Base-by-base conservation (phyloP, 2,329 filamentous ascomycete genomes). In the Xylaria sp. region DNA sequence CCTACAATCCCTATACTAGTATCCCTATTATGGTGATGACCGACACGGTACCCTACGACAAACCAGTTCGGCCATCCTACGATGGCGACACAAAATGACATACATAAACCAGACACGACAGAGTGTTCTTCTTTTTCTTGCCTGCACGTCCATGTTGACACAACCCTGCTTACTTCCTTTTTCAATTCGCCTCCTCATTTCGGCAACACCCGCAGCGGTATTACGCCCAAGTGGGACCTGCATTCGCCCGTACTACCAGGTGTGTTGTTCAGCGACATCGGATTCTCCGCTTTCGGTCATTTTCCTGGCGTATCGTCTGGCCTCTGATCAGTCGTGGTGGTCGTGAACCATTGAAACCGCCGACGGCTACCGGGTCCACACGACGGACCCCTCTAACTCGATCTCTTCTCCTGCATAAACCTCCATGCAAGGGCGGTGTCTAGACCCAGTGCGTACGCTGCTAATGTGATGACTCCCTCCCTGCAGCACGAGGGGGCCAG, bases 371-470 rank as follows among this genome's bases (percentile, higher is more conserved):
- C 63, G 62, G 59, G 62, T 67, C 65, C 68, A 67, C 68, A 62
- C 36, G 15, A 31, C 33, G 33, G 25, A n/a, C 31, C 20, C 15
- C 51, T 66, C 41, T 36, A 61, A n/a, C 31, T 51, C 41, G 43
- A 57, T 63, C 54, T 63, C 54, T 54, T 67, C 52, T 69, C 71
- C 66, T 71, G 71, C 71, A 73, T 70, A 65, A 63, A 62, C 56
- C 61, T 63, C 64, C 64, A 67, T 73, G 71, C 69, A 73, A 73
- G 71, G 71, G 71, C 69, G 56, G 67, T 65, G 46, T 25, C 55
- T 46, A 54, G 62, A 54, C 39, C 49, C 10, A 18, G 13, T 46
- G 7, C 2, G 41, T 18, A n/a, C 41, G 18, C 41, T 46, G 6
- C 15, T 48, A 18, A 23, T 36, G 33, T 61, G 33, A 58, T 56